Conservation (phyloP, 208 protist genomes). For the Strigomonas culicis region DNA sequence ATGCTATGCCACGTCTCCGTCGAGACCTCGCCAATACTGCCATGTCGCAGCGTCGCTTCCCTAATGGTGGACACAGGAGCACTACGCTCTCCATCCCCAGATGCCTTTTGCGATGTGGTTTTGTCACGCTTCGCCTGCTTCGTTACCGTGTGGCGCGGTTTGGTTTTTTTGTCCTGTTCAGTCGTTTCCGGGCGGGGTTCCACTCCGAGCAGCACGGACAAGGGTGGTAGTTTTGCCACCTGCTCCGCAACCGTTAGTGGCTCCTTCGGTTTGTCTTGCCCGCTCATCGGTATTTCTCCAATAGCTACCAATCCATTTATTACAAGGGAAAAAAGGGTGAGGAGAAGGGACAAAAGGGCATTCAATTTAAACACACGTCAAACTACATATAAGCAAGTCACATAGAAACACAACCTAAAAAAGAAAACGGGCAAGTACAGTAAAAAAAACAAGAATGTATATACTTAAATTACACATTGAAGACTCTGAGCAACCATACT, state of each 20-base stretch:
- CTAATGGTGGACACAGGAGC: too few relatives aligned
- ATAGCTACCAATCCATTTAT: too few relatives aligned
- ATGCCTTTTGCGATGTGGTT: too few relatives aligned
- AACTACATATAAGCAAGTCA: neutral
- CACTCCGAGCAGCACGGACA: slow-evolving; percentile 24
- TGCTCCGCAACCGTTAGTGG: slow-evolving; percentile 31
- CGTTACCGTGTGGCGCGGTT: neutral
- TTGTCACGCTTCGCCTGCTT: too few relatives aligned
- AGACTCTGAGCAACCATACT: neutral
- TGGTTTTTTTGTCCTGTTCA: neutral
- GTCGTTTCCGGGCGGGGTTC: neutral
- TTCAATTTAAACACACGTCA: neutral
- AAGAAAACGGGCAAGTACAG: slow-evolving; percentile 15
- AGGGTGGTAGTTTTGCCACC: slow-evolving; percentile 29
- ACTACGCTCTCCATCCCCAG: too few relatives aligned
- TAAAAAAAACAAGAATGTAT: slow-evolving; percentile 12
- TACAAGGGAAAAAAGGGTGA: slow-evolving; percentile 8
- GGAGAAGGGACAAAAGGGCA: slow-evolving; percentile 13
- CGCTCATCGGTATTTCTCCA: neutral
- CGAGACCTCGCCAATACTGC: neutral
- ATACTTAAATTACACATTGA: slow-evolving; percentile 10
- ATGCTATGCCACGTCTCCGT: slow-evolving; percentile 33
- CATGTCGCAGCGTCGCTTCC: too few relatives aligned
- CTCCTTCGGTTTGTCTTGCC: neutral
- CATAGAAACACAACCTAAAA: slow-evolving; percentile 13